Conservation (phyloP, 106 monocot genomes). For the Dioscorea zingiberensis region DNA sequence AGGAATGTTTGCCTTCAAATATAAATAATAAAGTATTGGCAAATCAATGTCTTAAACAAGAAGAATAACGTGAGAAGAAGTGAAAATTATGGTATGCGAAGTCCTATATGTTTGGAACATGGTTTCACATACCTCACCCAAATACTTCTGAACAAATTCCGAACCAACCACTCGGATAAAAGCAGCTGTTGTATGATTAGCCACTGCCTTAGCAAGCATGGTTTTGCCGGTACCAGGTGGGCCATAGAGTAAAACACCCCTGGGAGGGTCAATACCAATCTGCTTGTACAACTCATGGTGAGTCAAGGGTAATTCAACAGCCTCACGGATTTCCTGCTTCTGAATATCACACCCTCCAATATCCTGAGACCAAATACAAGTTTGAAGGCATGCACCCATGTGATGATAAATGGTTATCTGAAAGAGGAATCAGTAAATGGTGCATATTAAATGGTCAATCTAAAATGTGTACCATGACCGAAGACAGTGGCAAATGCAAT, state of each 20-base stretch:
- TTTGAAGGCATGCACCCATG: too few species aligned
- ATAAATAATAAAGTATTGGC: too few species aligned
- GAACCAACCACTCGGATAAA: constrained; percentile 97
- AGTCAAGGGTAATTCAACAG: constrained; percentile 87
- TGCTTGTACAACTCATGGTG: constrained; percentile 96
- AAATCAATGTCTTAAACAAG: too few species aligned
- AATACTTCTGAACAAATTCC: constrained; percentile 99
- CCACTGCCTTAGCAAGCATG: constrained; percentile 98
- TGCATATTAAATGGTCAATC: too few species aligned
- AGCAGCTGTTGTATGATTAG: constrained; percentile 93
- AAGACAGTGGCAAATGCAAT: too few species aligned
- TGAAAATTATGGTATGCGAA: too few species aligned
- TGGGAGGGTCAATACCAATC: constrained; percentile 93
- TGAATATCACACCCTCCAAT: constrained; percentile 99
- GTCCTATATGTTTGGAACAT: too few species aligned
- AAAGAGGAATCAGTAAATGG: too few species aligned
- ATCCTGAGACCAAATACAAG: constrained; percentile 39
- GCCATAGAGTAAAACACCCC: constrained; percentile 91
- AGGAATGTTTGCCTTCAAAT: too few species aligned
- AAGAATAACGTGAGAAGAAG: too few species aligned
- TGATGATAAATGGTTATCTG: too few species aligned
- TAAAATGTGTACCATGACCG: too few species aligned
- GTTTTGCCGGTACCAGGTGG: constrained; percentile 97
- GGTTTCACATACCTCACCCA: constrained; percentile 98
- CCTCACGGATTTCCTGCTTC: constrained; percentile 95